Conservation (phyloP, 129 eudicot genomes). For the Tagetes erecta region DNA sequence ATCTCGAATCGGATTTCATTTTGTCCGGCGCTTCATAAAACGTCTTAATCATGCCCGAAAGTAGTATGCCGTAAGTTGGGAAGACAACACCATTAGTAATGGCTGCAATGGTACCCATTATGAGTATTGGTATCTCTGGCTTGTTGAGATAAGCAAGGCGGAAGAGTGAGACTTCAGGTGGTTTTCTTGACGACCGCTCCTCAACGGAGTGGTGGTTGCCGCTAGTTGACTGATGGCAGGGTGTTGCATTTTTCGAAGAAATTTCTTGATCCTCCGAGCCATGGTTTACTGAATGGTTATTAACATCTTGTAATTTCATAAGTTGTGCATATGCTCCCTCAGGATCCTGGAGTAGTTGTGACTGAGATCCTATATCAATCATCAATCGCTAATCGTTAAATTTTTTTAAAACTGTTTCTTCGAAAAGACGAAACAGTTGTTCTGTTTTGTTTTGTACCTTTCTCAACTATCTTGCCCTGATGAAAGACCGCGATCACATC, state of each 20-base stretch:
- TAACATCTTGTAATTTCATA: constrained; percentile 59
- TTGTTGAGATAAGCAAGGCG: constrained; percentile 81
- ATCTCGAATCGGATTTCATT: constrained; percentile 56
- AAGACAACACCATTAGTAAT: constrained; percentile 58
- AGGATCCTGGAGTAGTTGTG: constrained; percentile 62
- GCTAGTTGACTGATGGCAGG: constrained; percentile 53
- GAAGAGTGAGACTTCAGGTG: constrained; percentile 56
- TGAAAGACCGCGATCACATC: constrained; percentile 72
- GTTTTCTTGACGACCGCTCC: constrained; percentile 32
- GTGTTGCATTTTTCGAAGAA: constrained; percentile 41
- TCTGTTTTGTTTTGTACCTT: constrained; percentile 40
- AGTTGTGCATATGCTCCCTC: constrained; percentile 89
- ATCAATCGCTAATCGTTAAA: neutral
- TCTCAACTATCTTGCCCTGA: constrained; percentile 66
- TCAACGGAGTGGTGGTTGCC: constrained; percentile 54
- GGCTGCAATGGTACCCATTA: constrained; percentile 66
- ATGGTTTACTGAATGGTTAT: constrained; percentile 30
- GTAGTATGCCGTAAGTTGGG: constrained; percentile 62
- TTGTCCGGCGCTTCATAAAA: constrained; percentile 56
- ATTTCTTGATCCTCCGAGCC: constrained; percentile 36
- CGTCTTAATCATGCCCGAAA: constrained; percentile 61
- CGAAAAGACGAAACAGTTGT: too few relatives aligned
- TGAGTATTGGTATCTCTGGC: constrained; percentile 71
- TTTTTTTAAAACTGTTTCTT: neutral
- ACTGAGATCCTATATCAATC: constrained; percentile 56